Percentiles rank a stretch among this genome's conserved stretches.
These are phyloP conservation scores for Sporothrix brasiliensis DNA, from an alignment of 2,329 filamentous ascomycete genomes.

Conservation along the genomic window DNA sequence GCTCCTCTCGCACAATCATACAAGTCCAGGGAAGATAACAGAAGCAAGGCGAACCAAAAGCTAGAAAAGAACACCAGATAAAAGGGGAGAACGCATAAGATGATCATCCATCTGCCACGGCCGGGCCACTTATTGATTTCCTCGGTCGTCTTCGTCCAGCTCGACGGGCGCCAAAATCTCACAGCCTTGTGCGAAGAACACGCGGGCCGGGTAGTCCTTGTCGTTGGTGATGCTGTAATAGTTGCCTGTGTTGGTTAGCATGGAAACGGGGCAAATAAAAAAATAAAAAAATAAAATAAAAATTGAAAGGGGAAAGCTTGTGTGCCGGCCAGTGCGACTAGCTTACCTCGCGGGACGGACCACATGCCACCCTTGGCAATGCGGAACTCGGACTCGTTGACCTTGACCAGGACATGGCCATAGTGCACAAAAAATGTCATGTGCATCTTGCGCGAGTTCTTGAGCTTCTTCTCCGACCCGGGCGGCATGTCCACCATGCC, in stretches of 20 bases:
- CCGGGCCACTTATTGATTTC: slow-evolving; percentile 3
- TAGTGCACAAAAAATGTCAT: slow-evolving; percentile 92
- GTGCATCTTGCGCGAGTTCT: slow-evolving; percentile 94
- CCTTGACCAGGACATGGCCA: slow-evolving; percentile 78
- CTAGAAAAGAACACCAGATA: not conserved
- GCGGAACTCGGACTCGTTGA: slow-evolving; percentile 75
- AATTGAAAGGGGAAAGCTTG: slow-evolving; percentile 20
- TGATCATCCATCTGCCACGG: slow-evolving; percentile 31
- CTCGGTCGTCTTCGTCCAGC: slow-evolving; percentile 31
- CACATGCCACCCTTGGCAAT: slow-evolving; percentile 88
- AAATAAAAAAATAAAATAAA: slow-evolving; percentile 20
- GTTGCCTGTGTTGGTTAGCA: slow-evolving; percentile 65
- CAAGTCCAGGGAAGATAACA: slow-evolving; percentile 12
- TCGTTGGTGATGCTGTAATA: slow-evolving; percentile 90
- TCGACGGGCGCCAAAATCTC: slow-evolving; percentile 49
- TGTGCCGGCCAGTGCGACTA: not conserved
- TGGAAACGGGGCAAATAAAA: not conserved
- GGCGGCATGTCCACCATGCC: slow-evolving; percentile 88
- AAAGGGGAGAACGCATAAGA: not conserved
- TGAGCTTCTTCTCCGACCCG: slow-evolving; percentile 79
- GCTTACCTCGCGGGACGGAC: slow-evolving; percentile 90
- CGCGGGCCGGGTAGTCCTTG: slow-evolving; percentile 67
- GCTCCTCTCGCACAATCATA: not conserved
- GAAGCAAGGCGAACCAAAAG: not conserved
- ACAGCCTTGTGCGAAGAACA: slow-evolving; percentile 93